Conservation (phyloP, 2,329 filamentous ascomycete species). For the Xylariales sp. region DNA sequence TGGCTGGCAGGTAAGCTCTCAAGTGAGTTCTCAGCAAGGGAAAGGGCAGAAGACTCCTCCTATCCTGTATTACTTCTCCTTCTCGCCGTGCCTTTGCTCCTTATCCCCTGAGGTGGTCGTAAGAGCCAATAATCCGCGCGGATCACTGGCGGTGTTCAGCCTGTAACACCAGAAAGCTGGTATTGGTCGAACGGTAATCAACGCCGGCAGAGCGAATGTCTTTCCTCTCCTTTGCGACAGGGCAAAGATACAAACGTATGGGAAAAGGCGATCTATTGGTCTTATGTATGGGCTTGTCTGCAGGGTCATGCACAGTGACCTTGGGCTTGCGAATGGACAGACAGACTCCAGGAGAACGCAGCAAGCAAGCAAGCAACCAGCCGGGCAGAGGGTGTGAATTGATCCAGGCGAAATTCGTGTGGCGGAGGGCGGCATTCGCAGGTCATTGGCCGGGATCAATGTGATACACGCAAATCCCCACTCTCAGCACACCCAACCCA, state of each 20-base stretch:
- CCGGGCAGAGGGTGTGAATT: constrained; percentile 11
- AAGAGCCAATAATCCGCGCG: constrained; percentile 3
- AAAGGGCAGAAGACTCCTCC: no score
- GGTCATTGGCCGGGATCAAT: constrained; percentile 9
- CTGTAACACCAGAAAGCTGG: not conserved
- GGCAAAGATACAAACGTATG: constrained; percentile 4
- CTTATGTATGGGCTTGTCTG: constrained; percentile 12
- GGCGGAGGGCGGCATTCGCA: constrained; percentile 7
- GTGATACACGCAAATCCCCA: constrained; percentile 4
- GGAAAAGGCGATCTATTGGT: constrained; percentile 12
- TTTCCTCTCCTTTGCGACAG: constrained; percentile 6
- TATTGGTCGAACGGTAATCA: constrained; percentile 1
- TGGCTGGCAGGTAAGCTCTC: not conserved
- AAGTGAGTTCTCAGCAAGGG: no score
- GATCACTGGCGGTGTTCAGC: not conserved
- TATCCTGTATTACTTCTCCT: no score
- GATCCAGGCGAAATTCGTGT: constrained; percentile 10
- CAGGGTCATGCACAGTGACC: constrained; percentile 14
- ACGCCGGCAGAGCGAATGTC: constrained; percentile 1
- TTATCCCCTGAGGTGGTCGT: not conserved
- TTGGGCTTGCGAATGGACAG: constrained; percentile 10
- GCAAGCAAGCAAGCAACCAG: constrained; percentile 3
- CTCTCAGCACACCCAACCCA: constrained; percentile 4
- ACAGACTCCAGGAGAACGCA: constrained; percentile 3
- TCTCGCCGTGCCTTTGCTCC: no score